Base-by-base conservation (phyloP, 441 rosid genomes). In the Brassica hybrid region DNA sequence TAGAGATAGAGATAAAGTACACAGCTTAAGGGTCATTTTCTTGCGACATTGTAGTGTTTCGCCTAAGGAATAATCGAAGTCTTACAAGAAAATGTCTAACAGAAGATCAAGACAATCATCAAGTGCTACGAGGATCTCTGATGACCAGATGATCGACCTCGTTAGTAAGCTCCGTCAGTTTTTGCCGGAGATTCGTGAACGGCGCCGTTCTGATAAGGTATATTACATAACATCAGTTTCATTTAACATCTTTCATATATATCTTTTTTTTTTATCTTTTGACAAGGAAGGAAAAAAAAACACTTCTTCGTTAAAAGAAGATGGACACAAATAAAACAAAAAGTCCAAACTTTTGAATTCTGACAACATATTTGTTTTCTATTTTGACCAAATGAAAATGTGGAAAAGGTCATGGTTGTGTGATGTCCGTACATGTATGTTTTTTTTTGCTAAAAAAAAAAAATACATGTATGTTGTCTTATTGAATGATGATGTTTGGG, bases 121-220 rank as follows among this genome's bases (percentile, higher is more conserved):
- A 52, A 86, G 83, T 30, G 73, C 86, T 73, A 84, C 90, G 14
- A 87, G 97, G 77, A 89, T 94, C 86, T 81, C 86, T 5, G 97
- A 94, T 79, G 97, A 91, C 78, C 98, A 94, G 81, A 90, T 94
- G 83, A 84, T 85, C 80, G 93, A 94, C 79, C 97, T 94, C 65
- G 93, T 94, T 65, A 76, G 89, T 75, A 91, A 87, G 85, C 84
- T 94, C 73, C 98, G 93, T 72, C 98, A 90, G 41, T 89, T 91
- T 75, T 89, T 90, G 59, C 97, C 98, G 64, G 94, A 88, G 89
- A 80, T 91, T 82, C 86, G 87, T 0, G 87, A 88, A 60, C 80
- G 86, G 13, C 86, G 87, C 34, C 91, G 93, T 73, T 83, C 95
- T 11, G 92, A 90, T 76, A 89, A 86, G 96, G 98, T 92, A 82